These are phyloP conservation scores for Leccinum incarnatum DNA, from an alignment of 768 basidiomycete species.

Conservation along the genomic window DNA sequence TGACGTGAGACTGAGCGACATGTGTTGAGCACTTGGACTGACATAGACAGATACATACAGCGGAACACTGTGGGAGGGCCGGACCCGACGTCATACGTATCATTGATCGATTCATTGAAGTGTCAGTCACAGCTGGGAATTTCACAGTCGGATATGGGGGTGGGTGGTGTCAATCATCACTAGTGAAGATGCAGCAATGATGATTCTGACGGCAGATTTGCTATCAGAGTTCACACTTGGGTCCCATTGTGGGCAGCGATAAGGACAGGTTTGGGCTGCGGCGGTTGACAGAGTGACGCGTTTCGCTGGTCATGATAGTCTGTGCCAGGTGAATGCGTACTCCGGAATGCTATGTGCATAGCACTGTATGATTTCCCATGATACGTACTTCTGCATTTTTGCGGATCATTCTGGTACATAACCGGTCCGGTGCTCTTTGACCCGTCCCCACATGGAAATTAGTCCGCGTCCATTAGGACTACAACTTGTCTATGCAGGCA, in stretches of 20 bases:
- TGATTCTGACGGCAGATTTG: not conserved
- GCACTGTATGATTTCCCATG: not conserved
- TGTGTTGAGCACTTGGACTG: not conserved
- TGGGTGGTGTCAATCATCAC: not conserved
- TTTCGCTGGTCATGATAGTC: not conserved
- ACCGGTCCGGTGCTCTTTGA: not conserved
- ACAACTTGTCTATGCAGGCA: not conserved
- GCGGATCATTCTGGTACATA: not conserved
- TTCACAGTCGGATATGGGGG: slow-evolving; percentile 2
- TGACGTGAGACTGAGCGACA: not conserved
- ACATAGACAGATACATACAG: not conserved
- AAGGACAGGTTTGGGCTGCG: not conserved
- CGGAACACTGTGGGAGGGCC: not conserved
- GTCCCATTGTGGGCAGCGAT: not conserved
- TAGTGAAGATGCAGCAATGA: not conserved
- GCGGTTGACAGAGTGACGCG: not conserved
- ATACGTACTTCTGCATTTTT: not conserved
- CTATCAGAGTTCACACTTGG: not conserved
- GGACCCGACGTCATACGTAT: not conserved
- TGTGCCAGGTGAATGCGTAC: not conserved
- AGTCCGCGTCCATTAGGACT: not conserved
- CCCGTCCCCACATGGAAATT: not conserved
- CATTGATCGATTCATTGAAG: not conserved
- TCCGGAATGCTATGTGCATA: not conserved
- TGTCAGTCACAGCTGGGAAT: slow-evolving; percentile 8